Conservation (phyloP, 352 stramenopile genomes). For the Pythium phragmiticola region DNA sequence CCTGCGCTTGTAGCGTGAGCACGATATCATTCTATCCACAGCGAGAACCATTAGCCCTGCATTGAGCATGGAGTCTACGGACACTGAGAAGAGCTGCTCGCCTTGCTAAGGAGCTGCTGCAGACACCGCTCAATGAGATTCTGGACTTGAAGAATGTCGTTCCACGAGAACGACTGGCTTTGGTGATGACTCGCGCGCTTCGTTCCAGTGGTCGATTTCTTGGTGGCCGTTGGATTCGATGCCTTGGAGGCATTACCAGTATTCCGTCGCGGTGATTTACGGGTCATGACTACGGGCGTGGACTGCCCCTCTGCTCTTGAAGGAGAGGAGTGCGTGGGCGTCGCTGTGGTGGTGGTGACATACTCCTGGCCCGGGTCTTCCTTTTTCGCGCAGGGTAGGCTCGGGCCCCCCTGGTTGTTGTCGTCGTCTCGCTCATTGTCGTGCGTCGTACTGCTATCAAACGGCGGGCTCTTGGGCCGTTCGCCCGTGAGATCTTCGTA, state of each 20-base stretch:
- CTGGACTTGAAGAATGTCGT: conserved; percentile 87
- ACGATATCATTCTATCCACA: conserved; percentile 57
- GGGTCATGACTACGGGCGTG: not conserved
- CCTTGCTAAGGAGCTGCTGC: conserved; percentile 90
- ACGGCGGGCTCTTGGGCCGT: not conserved
- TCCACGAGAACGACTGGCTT: conserved; percentile 68
- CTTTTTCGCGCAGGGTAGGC: not conserved
- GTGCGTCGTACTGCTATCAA: not conserved
- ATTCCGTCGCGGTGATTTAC: conserved; percentile 16
- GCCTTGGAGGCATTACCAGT: not conserved
- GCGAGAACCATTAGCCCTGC: not conserved
- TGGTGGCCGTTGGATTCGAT: not conserved
- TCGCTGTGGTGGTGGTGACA: no score
- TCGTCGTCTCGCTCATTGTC: not conserved
- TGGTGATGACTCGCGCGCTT: not conserved
- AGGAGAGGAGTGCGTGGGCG: not conserved
- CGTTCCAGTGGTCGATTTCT: conserved; percentile 31
- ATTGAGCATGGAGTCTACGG: no score
- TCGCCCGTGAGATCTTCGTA: conserved; percentile 18
- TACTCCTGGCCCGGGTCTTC: not conserved
- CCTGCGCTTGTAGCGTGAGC: conserved; percentile 58
- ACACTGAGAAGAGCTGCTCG: conserved; percentile 15
- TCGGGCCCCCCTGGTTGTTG: not conserved
- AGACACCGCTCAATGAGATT: conserved; percentile 90
- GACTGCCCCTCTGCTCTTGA: not conserved